phyloP scores from a whole-genome alignment of 75 land plant species.

The Gnetum montanum region DNA sequence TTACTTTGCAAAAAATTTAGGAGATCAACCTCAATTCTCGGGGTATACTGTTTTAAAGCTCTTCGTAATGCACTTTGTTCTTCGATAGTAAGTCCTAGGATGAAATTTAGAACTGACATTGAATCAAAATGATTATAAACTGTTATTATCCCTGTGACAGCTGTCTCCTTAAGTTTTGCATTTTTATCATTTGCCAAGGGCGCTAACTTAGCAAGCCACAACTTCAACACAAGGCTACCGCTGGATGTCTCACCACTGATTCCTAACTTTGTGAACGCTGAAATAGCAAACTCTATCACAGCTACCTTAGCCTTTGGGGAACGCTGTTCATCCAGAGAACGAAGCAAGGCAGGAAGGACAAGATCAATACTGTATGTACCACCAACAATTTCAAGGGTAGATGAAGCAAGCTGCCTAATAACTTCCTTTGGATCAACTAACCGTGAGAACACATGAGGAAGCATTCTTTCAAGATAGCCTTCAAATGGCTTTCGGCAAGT shows the following conservation, averaged over 20 bases:
- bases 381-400: slow-evolving; percentile 81
- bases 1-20: slow-evolving; percentile 90
- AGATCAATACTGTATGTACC: slow-evolving; percentile 81
- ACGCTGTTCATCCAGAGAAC: slow-evolving; percentile 95
- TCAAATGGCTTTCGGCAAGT: slow-evolving; percentile 91
- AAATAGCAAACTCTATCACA: slow-evolving; percentile 91
- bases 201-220: slow-evolving; percentile 91
- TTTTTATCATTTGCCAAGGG: slow-evolving; percentile 90
- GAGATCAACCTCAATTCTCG: slow-evolving; percentile 96
- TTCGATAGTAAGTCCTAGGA: slow-evolving; percentile 83
- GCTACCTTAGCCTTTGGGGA: slow-evolving; percentile 98
- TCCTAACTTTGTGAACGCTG: slow-evolving; percentile 79
- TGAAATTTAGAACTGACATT: slow-evolving; percentile 73
- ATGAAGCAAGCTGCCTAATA: slow-evolving; percentile 77
- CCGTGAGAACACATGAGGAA: slow-evolving; percentile 96
- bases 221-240: slow-evolving; percentile 69
- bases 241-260: slow-evolving; percentile 58
- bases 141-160: slow-evolving; percentile 89
- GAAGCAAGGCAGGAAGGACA: slow-evolving; percentile 81
- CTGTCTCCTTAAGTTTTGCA: slow-evolving; percentile 87
- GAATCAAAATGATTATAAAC: slow-evolving; percentile 91
- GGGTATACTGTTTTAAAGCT: slow-evolving; percentile 91
- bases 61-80: slow-evolving; percentile 91
- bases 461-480: slow-evolving; percentile 84
- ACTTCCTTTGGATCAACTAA: slow-evolving; percentile 90